Conservation (phyloP, 1,284 basidiomycete genomes). For the Fomitiporia mediterranea region DNA sequence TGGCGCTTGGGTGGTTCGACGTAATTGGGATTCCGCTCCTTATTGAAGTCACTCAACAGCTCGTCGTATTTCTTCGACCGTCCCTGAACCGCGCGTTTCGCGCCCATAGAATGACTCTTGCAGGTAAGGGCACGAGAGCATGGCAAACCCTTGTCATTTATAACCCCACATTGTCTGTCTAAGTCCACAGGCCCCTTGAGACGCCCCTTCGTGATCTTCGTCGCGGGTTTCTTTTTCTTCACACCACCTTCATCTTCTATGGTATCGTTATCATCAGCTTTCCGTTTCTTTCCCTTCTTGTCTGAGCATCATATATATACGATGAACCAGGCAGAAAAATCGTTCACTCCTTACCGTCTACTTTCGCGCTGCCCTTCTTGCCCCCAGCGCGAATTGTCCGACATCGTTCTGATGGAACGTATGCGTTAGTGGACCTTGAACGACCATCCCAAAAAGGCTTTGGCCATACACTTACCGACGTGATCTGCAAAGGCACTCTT, state of each 20-base stretch:
- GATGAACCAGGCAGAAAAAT: too few species aligned
- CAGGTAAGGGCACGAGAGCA: slow-evolving; percentile 97
- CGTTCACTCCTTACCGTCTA: slow-evolving; percentile 41
- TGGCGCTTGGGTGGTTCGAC: slow-evolving; percentile 88
- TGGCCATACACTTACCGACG: slow-evolving; percentile 46
- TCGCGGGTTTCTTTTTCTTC: slow-evolving; percentile 65
- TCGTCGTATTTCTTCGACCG: slow-evolving; percentile 85
- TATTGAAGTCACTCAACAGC: slow-evolving; percentile 89
- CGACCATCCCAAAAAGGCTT: not conserved
- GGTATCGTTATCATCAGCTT: slow-evolving; percentile 30
- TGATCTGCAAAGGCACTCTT: slow-evolving; percentile 75
- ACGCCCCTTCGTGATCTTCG: slow-evolving; percentile 71
- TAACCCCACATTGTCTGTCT: slow-evolving; percentile 95
- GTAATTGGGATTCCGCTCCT: slow-evolving; percentile 88
- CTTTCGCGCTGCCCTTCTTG: slow-evolving; percentile 52
- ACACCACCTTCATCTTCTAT: slow-evolving; percentile 13
- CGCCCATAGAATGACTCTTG: slow-evolving; percentile 97
- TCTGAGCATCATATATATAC: too few species aligned
- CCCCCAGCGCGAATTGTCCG: slow-evolving; percentile 34
- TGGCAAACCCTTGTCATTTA: slow-evolving; percentile 91
- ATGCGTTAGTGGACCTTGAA: not conserved
- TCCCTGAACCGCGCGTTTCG: slow-evolving; percentile 88
- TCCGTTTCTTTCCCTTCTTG: slow-evolving; percentile 23
- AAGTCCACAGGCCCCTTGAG: slow-evolving; percentile 84
- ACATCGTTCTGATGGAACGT: slow-evolving; percentile 28